phyloP scores from a whole-genome alignment of 108 stramenopile genomes.

The Conticribra guillardii region DNA sequence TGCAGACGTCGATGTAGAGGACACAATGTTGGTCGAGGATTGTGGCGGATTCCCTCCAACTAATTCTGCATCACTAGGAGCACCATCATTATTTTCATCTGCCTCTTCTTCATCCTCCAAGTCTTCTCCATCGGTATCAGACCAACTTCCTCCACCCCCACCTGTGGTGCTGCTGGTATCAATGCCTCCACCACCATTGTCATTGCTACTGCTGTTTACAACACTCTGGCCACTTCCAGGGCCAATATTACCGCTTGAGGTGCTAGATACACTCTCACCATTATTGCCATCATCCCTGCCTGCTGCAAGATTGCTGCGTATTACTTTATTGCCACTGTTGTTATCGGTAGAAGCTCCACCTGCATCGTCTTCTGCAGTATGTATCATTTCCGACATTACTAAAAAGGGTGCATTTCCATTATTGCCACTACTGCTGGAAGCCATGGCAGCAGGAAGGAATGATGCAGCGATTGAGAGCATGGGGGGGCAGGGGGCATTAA shows the following conservation, averaged over 20 bases:
- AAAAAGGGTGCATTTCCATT: constrained; percentile 26
- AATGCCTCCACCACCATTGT: too few relatives aligned
- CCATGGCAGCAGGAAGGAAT: not conserved
- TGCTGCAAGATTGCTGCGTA: too few relatives aligned
- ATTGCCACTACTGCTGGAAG: constrained; percentile 14
- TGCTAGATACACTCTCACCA: too few relatives aligned
- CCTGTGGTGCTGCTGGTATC: too few relatives aligned
- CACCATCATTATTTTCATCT: constrained; percentile 19
- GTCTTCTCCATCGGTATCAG: constrained; percentile 27
- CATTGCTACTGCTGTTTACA: not conserved
- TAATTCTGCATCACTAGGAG: not conserved
- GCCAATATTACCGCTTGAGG: too few relatives aligned
- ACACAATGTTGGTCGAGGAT: not conserved
- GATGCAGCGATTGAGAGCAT: not conserved
- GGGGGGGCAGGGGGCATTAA: not conserved
- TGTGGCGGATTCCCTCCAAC: not conserved
- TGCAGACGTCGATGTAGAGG: not conserved
- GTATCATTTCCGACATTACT: constrained; percentile 42
- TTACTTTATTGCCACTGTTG: not conserved
- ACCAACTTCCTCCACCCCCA: not conserved
- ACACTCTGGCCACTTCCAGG: not conserved
- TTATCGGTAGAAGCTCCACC: not conserved
- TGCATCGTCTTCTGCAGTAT: constrained; percentile 9
- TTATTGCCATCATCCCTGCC: too few relatives aligned
- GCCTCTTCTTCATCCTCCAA: not conserved